Conservation (phyloP, 257 asterid species). For the Fraxinus excelsior region DNA sequence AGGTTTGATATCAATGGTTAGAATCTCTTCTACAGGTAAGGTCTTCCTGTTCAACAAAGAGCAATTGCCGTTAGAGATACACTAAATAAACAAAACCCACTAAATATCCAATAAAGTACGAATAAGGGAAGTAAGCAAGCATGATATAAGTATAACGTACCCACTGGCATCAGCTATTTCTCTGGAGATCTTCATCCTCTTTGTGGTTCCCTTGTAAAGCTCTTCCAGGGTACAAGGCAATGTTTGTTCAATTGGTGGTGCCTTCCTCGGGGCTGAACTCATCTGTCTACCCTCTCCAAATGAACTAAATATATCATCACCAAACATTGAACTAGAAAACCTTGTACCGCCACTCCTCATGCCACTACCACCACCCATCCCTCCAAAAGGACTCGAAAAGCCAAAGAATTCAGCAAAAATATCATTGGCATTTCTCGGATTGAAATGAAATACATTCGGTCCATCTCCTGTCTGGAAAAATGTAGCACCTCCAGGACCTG, state of each 20-base stretch:
- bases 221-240: conserved; percentile 81
- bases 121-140: neutral
- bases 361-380: conserved; percentile 63
- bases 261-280: conserved; percentile 68
- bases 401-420: conserved; percentile 85
- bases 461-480: conserved; percentile 78
- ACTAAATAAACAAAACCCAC: neutral
- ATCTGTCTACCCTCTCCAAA: conserved; percentile 62
- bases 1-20: conserved; percentile 74
- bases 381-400: conserved; percentile 66
- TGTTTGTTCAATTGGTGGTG: conserved; percentile 65
- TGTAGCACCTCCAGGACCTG: conserved; percentile 66
- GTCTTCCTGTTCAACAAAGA: conserved; percentile 57
- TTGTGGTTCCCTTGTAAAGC: conserved; percentile 81
- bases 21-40: conserved; percentile 66
- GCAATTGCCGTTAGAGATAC: neutral
- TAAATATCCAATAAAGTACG: neutral
- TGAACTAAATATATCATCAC: conserved; percentile 71
- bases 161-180: conserved; percentile 87
- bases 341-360: conserved; percentile 58
- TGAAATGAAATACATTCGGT: conserved; percentile 69
- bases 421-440: conserved; percentile 77
- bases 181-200: conserved; percentile 88
- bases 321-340: conserved; percentile 71
- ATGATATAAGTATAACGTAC: conserved; percentile 40